Evolutionary conservation across 2,329 filamentous ascomycete species (phyloP), one percentile per base, ranked within the genome.

Genomic region (Talaromyces pinophilus): DNA sequence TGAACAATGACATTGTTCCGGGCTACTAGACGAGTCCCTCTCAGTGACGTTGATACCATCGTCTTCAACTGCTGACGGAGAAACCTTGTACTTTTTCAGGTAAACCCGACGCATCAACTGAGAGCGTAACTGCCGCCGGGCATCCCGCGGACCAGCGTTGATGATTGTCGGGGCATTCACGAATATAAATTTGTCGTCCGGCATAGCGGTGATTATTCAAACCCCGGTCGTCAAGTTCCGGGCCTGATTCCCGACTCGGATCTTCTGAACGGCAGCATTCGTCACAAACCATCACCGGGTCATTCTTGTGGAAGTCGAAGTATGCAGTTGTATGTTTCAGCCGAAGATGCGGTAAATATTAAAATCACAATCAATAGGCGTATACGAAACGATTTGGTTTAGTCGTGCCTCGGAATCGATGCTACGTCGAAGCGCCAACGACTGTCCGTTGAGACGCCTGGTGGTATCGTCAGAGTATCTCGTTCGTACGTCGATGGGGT

Each of bases 31-130:
- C 13, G 38, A 50, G 4, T 62, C 55, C 28, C 52, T 35, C 19
- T 64, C 55, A 35, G 25, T 28, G 1, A 40, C 19, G n/a, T 10
- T 22, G 6, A n/a, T 33, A 2, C 40, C 30, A 25, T 59, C 33
- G 3, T 64, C 65, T 13, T 50, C 35, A n/a, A 35, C 33, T 13
- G 57, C 15, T 19, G 46, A 38, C 4, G 44, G 35, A 62, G 42
- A 19, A 10, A 44, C 60, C 42, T 52, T 28, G 28, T 68, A 62
- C 30, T 66, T 68, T 25, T 67, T 63, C 40, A 64, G 42, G 42
- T 68, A 67, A 5, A 68, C 54, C 11, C 67, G 67, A 30, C 67
- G 67, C 67, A 68, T 68, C 64, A 68, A 59, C 62, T 67, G 64
- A 52, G 67, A 68, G 19, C 67, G 67, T 4, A 68, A 42, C 19